phyloP scores from a whole-genome alignment of 2,329 filamentous ascomycete species.

The Aureobasidium musti region DNA sequence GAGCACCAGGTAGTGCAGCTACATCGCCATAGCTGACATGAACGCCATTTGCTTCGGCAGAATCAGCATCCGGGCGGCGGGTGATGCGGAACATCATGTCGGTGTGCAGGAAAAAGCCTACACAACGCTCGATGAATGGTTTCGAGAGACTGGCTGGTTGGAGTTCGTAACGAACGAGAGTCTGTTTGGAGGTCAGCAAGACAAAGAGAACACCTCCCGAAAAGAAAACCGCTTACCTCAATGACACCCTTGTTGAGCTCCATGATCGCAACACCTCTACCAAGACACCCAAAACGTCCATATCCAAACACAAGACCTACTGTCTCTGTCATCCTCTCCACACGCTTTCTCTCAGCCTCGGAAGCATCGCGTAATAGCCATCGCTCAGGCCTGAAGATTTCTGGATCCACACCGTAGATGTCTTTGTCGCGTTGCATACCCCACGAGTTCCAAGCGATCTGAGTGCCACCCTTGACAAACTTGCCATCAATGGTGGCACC shows the following conservation, averaged over 20 bases:
- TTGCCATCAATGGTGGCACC: slow-evolving; percentile 43
- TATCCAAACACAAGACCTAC: slow-evolving; percentile 43
- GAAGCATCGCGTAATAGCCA: slow-evolving; percentile 41
- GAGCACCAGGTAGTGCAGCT: slow-evolving; percentile 36
- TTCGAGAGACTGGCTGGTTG: slow-evolving; percentile 43
- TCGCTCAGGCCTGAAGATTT: slow-evolving; percentile 45
- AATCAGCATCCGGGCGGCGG: slow-evolving; percentile 34
- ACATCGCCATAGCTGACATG: slow-evolving; percentile 31
- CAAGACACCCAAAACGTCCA: slow-evolving; percentile 44
- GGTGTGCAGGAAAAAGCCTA: slow-evolving; percentile 44
- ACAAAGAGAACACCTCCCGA: not conserved
- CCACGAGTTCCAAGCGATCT: slow-evolving; percentile 46
- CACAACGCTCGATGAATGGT: slow-evolving; percentile 43
- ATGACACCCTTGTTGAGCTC: slow-evolving; percentile 45
- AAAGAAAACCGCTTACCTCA: slow-evolving; percentile 37
- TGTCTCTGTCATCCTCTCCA: slow-evolving; percentile 42
- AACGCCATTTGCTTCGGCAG: not conserved
- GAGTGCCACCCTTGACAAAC: slow-evolving; percentile 42
- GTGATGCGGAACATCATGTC: slow-evolving; percentile 45
- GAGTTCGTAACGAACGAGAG: slow-evolving; percentile 43
- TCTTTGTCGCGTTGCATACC: slow-evolving; percentile 43
- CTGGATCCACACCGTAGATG: slow-evolving; percentile 44
- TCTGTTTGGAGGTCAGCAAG: slow-evolving; percentile 33
- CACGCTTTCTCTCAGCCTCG: slow-evolving; percentile 36
- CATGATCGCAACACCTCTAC: slow-evolving; percentile 44